Percentiles rank a stretch among this genome's conserved stretches.
Evolutionary conservation across 2,329 filamentous ascomycete species (phyloP).

Genomic region (Pseudogymnoascus sp.): DNA sequence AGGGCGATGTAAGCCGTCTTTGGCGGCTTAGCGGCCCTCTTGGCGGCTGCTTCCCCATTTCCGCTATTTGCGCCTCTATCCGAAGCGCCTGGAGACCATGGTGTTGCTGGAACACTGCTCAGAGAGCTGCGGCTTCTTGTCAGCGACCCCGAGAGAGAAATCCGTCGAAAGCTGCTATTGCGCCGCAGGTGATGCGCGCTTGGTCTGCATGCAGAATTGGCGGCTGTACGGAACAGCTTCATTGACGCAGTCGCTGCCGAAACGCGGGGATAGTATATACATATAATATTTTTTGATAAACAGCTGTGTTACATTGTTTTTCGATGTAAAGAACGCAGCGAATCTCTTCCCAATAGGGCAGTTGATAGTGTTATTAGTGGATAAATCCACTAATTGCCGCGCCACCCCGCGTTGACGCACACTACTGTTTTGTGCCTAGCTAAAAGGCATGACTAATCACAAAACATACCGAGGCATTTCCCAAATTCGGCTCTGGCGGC

Average conservation of each 20-base stretch:
- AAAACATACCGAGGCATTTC: slow-evolving; percentile 24
- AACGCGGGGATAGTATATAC: neutral
- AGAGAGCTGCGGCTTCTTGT: slow-evolving; percentile 9
- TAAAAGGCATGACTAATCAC: slow-evolving; percentile 6
- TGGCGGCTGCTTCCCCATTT: neutral
- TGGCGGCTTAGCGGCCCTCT: slow-evolving; percentile 3
- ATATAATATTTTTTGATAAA: neutral
- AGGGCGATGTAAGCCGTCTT: slow-evolving; percentile 68
- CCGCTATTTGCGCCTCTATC: neutral
- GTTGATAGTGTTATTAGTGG: neutral
- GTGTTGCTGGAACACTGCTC: slow-evolving; percentile 6
- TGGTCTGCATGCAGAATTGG: slow-evolving; percentile 1
- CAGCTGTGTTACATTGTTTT: neutral
- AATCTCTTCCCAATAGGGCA: slow-evolving; percentile 3
- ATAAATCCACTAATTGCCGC: slow-evolving; percentile 7
- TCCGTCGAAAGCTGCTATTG: neutral
- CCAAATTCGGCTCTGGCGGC: slow-evolving; percentile 16
- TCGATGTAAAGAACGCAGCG: neutral
- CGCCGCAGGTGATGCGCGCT: neutral
- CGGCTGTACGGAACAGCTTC: slow-evolving; percentile 7
- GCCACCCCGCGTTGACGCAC: slow-evolving; percentile 5
- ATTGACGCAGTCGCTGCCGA: slow-evolving; percentile 1
- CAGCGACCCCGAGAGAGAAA: neutral
- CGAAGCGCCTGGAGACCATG: slow-evolving; percentile 15
- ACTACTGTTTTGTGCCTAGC: slow-evolving; percentile 1